Percentiles rank a stretch among this genome's conserved stretches.
These are phyloP conservation scores for Boeremia exigua DNA, from an alignment of 2,329 filamentous ascomycete genomes.

Conservation along the genomic window DNA sequence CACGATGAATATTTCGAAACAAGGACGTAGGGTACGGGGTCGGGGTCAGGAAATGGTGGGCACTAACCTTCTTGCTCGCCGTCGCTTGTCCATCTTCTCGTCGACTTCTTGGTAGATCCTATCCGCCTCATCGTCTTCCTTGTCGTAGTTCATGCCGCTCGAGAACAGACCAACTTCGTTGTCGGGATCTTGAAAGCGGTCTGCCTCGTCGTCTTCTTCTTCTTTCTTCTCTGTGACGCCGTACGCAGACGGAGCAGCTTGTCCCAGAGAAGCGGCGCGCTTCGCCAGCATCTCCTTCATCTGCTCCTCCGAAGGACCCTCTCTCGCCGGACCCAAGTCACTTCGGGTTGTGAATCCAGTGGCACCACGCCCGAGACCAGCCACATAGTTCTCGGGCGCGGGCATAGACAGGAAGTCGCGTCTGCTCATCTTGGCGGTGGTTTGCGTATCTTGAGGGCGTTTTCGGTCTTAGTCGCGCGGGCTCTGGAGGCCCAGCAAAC, in stretches of 20 bases:
- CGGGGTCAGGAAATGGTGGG: constrained; percentile 29
- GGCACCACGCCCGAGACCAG: constrained; percentile 94
- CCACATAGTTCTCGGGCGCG: constrained; percentile 71
- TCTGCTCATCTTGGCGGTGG: constrained; percentile 60
- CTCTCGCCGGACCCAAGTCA: constrained; percentile 91
- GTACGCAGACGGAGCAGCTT: constrained; percentile 73
- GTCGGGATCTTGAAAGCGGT: constrained; percentile 92
- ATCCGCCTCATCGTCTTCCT: constrained; percentile 97
- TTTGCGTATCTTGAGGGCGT: neutral
- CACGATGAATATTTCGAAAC: constrained; percentile 67
- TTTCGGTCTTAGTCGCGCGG: neutral
- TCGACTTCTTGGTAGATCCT: constrained; percentile 95
- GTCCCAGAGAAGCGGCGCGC: constrained; percentile 81
- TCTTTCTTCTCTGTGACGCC: constrained; percentile 74
- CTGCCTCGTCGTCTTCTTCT: constrained; percentile 73
- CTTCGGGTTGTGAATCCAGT: constrained; percentile 98
- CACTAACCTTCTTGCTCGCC: constrained; percentile 86
- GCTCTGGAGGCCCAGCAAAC: constrained; percentile 7
- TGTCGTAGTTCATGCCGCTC: constrained; percentile 86
- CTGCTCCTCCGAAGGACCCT: constrained; percentile 95
- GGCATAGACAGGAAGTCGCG: constrained; percentile 91
- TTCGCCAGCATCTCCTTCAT: constrained; percentile 98
- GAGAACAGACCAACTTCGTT: constrained; percentile 97
- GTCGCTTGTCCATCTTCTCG: constrained; percentile 91
- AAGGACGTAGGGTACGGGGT: constrained; percentile 21